Evolutionary conservation across 495 filamentous ascomycete genomes (phyloP).

Genomic region (Niebla homalea): DNA sequence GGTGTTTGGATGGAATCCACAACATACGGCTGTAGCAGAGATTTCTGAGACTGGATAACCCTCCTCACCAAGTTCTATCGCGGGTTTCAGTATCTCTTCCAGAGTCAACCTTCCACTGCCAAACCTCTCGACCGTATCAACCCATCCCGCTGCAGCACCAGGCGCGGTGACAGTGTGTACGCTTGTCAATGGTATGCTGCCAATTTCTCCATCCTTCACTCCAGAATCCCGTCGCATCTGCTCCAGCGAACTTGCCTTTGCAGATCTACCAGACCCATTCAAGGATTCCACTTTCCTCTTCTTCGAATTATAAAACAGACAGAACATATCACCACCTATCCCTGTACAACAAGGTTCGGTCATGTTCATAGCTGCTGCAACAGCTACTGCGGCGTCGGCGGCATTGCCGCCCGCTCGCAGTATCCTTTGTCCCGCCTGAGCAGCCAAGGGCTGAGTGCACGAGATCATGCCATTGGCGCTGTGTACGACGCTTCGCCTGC

Average conservation of each 20-base stretch:
- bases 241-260: slow-evolving; percentile 54
- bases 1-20: neutral
- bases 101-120: slow-evolving; percentile 75
- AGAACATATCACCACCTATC: slow-evolving; percentile 98
- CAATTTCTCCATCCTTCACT: slow-evolving; percentile 43
- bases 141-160: slow-evolving; percentile 88
- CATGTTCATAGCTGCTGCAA: slow-evolving; percentile 80
- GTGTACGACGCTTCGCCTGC: slow-evolving; percentile 81
- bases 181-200: slow-evolving; percentile 59
- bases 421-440: slow-evolving; percentile 73
- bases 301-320: slow-evolving; percentile 78
- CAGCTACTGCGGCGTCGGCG: slow-evolving; percentile 89
- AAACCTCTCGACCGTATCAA: slow-evolving; percentile 80
- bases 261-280: slow-evolving; percentile 82
- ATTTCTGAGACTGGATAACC: slow-evolving; percentile 84
- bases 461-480: slow-evolving; percentile 87
- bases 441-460: slow-evolving; percentile 82
- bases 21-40: slow-evolving; percentile 54
- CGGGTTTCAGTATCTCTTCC: slow-evolving; percentile 67
- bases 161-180: slow-evolving; percentile 76
- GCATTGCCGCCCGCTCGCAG: slow-evolving; percentile 83
- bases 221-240: slow-evolving; percentile 55
- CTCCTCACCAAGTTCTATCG: slow-evolving; percentile 74
- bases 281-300: slow-evolving; percentile 69
- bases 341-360: slow-evolving; percentile 89